These are phyloP conservation scores for Physcomitrellopsis africana DNA, from an alignment of 225 moss, liverwort and hornwort genomes.

Conservation along the genomic window DNA sequence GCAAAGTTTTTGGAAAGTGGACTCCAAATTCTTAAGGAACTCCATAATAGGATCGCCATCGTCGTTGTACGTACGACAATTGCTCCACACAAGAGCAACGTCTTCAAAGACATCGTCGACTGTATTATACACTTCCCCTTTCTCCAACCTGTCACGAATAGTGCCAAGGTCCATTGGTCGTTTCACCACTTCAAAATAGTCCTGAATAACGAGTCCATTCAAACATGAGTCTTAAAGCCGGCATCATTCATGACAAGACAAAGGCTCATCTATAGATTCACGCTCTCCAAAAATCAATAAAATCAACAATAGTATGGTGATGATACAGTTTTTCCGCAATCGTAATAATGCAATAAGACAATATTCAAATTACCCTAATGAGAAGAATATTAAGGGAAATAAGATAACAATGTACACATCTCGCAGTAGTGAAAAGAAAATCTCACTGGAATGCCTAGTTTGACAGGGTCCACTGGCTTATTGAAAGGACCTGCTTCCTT, in stretches of 20 bases:
- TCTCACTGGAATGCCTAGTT: slow-evolving; percentile 72
- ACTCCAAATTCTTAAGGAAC: slow-evolving; percentile 74
- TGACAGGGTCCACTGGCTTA: slow-evolving; percentile 86
- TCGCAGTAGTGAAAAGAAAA: slow-evolving; percentile 18
- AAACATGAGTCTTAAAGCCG: slow-evolving; percentile 12
- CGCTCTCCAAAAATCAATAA: background rate
- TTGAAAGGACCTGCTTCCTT: slow-evolving; percentile 93
- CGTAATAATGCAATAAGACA: background rate
- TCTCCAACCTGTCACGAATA: slow-evolving; percentile 76
- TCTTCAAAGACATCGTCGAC: slow-evolving; percentile 71
- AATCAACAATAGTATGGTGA: background rate
- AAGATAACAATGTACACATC: slow-evolving; percentile 1
- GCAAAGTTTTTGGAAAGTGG: slow-evolving; percentile 79
- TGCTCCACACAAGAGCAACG: slow-evolving; percentile 92
- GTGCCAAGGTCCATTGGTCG: slow-evolving; percentile 94
- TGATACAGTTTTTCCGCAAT: background rate
- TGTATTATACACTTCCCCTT: slow-evolving; percentile 68
- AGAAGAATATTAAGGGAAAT: background rate
- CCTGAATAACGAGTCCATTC: slow-evolving; percentile 42
- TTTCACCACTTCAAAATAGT: slow-evolving; percentile 79
- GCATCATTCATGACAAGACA: background rate
- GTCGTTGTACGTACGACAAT: slow-evolving; percentile 88
- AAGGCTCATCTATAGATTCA: slow-evolving; percentile 22
- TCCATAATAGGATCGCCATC: slow-evolving; percentile 94
- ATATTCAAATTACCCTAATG: background rate